Conservation (phyloP, 177 flowering plant genomes). For the Vitis hybrid region DNA sequence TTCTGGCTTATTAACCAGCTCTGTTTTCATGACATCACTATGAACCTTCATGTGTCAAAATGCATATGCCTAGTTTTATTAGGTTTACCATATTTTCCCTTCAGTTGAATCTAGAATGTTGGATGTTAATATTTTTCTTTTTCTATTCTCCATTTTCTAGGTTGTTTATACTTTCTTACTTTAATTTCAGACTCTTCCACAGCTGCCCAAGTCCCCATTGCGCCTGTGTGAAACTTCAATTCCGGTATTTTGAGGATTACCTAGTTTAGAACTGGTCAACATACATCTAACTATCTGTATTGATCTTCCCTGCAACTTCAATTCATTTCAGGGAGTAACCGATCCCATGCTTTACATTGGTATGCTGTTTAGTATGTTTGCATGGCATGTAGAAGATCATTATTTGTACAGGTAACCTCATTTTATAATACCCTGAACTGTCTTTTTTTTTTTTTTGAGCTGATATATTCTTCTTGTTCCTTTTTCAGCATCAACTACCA, state of each 20-base stretch:
- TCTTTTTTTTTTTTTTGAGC: background rate
- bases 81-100: background rate
- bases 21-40: background rate
- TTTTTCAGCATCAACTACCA: constrained; percentile 29
- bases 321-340: constrained; percentile 26
- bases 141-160: background rate
- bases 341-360: constrained; percentile 35
- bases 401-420: constrained; percentile 22
- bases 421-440: background rate
- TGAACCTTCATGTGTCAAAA: background rate
- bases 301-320: too few relatives aligned
- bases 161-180: background rate
- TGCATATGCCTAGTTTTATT: background rate
- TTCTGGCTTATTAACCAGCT: background rate
- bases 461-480: background rate
- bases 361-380: constrained; percentile 34
- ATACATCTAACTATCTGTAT: too few relatives aligned
- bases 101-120: background rate
- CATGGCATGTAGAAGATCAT: constrained; percentile 39
- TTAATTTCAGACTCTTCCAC: constrained; percentile 21
- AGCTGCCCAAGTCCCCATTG: constrained; percentile 15
- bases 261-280: too few relatives aligned
- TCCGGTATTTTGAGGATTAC: constrained; percentile 17
- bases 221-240: constrained; percentile 21
- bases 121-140: background rate